Evolutionary conservation across 768 basidiomycete genomes (phyloP).

Genomic region (Trametopsis cervina): DNA sequence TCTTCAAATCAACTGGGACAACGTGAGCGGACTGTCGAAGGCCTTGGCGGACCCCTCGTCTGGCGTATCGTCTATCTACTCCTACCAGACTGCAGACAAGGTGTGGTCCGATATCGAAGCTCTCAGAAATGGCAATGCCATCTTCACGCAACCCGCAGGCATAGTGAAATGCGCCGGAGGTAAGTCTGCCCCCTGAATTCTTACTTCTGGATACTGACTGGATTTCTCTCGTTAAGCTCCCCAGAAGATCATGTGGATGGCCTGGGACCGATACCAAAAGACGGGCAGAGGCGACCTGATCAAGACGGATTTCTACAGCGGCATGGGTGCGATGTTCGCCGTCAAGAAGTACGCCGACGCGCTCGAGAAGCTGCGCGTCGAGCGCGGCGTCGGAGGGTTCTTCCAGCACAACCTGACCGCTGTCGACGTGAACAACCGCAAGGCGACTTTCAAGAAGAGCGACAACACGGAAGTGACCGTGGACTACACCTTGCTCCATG

Average conservation of each 20-base stretch:
- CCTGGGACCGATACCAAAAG: constrained; percentile 72
- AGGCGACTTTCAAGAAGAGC: constrained; percentile 77
- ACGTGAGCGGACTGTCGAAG: constrained; percentile 61
- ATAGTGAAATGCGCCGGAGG: constrained; percentile 92
- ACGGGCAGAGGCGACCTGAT: constrained; percentile 53
- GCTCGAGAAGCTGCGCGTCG: constrained; percentile 64
- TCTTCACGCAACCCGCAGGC: constrained; percentile 94
- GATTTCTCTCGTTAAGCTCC: constrained; percentile 57
- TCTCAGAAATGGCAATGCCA: constrained; percentile 70
- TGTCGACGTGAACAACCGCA: constrained; percentile 61
- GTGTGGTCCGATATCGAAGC: constrained; percentile 77
- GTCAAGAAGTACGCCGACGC: constrained; percentile 95
- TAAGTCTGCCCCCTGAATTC: no score
- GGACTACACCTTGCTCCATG: constrained; percentile 82
- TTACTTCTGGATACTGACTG: no score
- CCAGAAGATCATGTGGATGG: constrained; percentile 97
- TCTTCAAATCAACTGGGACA: constrained; percentile 78
- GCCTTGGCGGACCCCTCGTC: constrained; percentile 74
- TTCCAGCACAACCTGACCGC: constrained; percentile 82
- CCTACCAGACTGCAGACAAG: constrained; percentile 85
- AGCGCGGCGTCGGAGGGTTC: constrained; percentile 73
- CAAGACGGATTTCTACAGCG: constrained; percentile 76
- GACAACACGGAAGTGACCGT: constrained; percentile 65
- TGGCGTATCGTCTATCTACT: constrained; percentile 90
- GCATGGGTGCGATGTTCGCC: constrained; percentile 93